These are phyloP conservation scores for Wickerhamiella spandovensis DNA, from an alignment of 805 yeast species.

Conservation along the genomic window DNA sequence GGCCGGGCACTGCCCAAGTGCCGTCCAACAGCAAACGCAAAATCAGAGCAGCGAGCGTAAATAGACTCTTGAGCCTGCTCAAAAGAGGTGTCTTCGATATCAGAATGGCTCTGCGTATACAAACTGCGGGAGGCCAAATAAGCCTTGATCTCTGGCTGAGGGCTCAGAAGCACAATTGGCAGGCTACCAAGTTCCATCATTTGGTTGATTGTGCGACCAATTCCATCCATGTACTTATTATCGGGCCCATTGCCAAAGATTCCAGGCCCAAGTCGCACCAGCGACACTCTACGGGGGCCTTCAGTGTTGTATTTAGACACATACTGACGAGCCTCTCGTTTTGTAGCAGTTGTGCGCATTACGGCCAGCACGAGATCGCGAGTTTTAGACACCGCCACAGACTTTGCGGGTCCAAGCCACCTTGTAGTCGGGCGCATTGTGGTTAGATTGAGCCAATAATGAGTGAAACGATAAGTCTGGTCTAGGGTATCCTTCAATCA, in stretches of 20 bases:
- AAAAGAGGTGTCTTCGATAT: not conserved
- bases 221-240: constrained; percentile 11
- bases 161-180: constrained; percentile 55
- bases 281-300: constrained; percentile 19
- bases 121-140: constrained; percentile 20
- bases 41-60: not conserved
- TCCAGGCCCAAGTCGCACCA: constrained; percentile 16
- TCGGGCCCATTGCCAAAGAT: constrained; percentile 2
- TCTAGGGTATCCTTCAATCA: no score
- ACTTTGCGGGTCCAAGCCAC: not conserved
- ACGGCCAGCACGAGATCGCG: constrained; percentile 66
- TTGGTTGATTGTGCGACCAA: constrained; percentile 43
- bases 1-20: constrained; percentile 20
- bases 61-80: not conserved
- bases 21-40: not conserved
- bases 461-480: no score
- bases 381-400: constrained; percentile 1
- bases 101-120: constrained; percentile 8
- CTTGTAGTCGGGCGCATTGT: not conserved
- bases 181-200: constrained; percentile 54
- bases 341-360: constrained; percentile 80
- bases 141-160: constrained; percentile 20
- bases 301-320: constrained; percentile 50
- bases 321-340: constrained; percentile 78
- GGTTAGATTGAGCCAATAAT: not conserved